A percentile compares a stretch with the other conserved stretches of the same genome.
Evolutionary conservation across 108 stramenopile species (phyloP).

Genomic region (Conticribra weissflogii): DNA sequence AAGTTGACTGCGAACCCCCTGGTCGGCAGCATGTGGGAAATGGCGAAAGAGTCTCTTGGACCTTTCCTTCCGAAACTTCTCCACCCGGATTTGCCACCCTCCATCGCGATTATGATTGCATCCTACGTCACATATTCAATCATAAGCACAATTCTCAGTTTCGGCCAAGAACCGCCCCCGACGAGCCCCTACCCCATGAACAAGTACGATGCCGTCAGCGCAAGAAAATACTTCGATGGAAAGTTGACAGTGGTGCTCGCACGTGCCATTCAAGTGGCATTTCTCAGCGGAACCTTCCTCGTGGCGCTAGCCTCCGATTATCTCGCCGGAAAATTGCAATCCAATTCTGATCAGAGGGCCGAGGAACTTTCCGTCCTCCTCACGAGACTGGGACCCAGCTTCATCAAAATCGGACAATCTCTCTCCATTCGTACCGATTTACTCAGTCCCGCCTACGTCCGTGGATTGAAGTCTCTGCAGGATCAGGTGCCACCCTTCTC

Average conservation of each 20-base stretch:
- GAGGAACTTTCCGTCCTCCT: constrained; percentile 68
- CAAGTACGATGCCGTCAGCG: constrained; percentile 71
- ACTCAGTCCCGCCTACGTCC: constrained; percentile 79
- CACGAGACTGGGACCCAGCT: constrained; percentile 79
- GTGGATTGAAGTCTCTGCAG: constrained; percentile 84
- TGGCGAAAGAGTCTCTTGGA: constrained; percentile 6
- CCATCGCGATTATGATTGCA: constrained; percentile 31
- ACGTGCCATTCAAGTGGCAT: constrained; percentile 55
- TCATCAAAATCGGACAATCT: constrained; percentile 95
- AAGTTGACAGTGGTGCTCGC: constrained; percentile 36
- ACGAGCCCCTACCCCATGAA: constrained; percentile 63
- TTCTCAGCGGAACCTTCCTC: constrained; percentile 46
- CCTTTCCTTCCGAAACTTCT: background rate
- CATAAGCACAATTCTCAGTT: constrained; percentile 19
- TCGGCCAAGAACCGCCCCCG: constrained; percentile 47
- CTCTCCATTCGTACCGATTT: constrained; percentile 94
- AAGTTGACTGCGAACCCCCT: background rate
- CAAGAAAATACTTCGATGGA: constrained; percentile 69
- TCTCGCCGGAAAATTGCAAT: constrained; percentile 49
- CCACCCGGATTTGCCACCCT: constrained; percentile 22
- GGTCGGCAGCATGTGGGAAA: constrained; percentile 3
- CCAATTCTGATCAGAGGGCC: constrained; percentile 67
- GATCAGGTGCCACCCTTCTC: constrained; percentile 91
- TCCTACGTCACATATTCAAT: constrained; percentile 39
- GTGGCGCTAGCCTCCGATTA: constrained; percentile 43